phyloP scores from a whole-genome alignment of 2,329 filamentous ascomycete genomes.

The Aspergillus sp. region DNA sequence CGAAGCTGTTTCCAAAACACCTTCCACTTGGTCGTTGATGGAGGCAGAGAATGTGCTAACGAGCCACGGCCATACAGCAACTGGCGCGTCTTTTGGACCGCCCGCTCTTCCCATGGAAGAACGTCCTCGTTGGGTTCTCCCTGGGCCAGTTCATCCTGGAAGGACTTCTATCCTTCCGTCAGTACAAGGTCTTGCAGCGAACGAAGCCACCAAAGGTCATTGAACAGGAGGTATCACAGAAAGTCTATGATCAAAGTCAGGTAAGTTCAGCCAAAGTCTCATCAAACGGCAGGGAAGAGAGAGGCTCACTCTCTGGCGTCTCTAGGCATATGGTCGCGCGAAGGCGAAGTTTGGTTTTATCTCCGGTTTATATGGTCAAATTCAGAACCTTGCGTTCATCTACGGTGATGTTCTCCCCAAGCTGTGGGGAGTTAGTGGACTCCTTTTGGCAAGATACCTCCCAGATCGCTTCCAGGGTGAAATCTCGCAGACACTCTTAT shows the following conservation, averaged over 20 bases:
- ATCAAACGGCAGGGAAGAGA: not conserved
- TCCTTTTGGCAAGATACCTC: conserved; percentile 72
- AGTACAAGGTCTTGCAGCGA: conserved; percentile 83
- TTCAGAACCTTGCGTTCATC: conserved; percentile 88
- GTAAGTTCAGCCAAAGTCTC: conserved; percentile 43
- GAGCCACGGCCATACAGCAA: conserved; percentile 48
- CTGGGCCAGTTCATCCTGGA: conserved; percentile 90
- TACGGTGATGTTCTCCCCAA: conserved; percentile 89
- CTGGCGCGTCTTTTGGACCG: conserved; percentile 87
- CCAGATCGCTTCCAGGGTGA: conserved; percentile 84
- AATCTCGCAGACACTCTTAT: conserved; percentile 90
- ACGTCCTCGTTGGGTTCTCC: conserved; percentile 91
- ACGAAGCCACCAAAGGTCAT: conserved; percentile 84
- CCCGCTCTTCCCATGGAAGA: conserved; percentile 96
- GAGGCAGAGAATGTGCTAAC: not conserved
- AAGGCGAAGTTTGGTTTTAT: conserved; percentile 90
- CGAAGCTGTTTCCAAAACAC: not conserved
- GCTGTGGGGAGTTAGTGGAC: conserved; percentile 82
- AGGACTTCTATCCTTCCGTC: conserved; percentile 83
- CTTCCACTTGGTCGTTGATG: not conserved
- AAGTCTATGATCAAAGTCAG: conserved; percentile 93
- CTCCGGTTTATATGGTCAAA: conserved; percentile 79
- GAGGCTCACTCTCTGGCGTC: not conserved
- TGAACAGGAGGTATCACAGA: conserved; percentile 81
- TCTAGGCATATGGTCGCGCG: conserved; percentile 83